Conservation (phyloP, 1,284 basidiomycete genomes). For the Ustilago nuda region DNA sequence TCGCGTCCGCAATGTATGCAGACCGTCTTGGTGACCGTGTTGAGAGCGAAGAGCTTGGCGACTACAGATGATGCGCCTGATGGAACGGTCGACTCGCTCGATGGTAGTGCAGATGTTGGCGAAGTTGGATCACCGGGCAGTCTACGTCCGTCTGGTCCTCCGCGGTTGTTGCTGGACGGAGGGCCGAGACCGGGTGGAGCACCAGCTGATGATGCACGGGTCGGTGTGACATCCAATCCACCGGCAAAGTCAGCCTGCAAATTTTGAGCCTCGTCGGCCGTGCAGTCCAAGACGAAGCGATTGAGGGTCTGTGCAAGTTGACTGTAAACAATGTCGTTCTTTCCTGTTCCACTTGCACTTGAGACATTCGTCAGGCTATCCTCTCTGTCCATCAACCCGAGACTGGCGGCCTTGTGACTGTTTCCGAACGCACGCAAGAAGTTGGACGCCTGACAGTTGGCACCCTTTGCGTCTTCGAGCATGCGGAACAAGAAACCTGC, state of each 20-base stretch:
- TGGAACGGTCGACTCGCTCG: conserved; percentile 1
- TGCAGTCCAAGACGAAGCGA: conserved; percentile 83
- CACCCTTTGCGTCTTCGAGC: conserved; percentile 93
- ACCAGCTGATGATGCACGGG: conserved; percentile 22
- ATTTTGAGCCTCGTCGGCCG: conserved; percentile 47
- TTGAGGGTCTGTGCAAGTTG: conserved; percentile 94
- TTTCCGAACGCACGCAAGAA: conserved; percentile 91
- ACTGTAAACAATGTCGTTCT: conserved; percentile 73
- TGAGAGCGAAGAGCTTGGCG: conserved; percentile 41
- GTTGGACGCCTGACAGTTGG: conserved; percentile 95
- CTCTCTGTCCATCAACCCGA: conserved; percentile 90
- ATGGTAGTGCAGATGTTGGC: conserved; percentile 12
- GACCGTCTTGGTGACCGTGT: conserved; percentile 71
- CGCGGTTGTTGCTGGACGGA: conserved; percentile 38
- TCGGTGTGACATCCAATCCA: background rate
- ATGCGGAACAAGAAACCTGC: conserved; percentile 94
- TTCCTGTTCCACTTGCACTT: conserved; percentile 33
- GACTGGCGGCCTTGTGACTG: conserved; percentile 79
- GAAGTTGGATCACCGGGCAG: conserved; percentile 13
- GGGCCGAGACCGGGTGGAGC: conserved; percentile 45
- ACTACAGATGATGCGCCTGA: conserved; percentile 17
- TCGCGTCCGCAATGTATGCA: conserved; percentile 84
- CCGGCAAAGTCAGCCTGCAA: conserved; percentile 4
- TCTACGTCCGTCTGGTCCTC: conserved; percentile 25
- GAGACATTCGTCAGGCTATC: conserved; percentile 74